Percentiles rank a stretch among this genome's conserved stretches.
phyloP scores from a whole-genome alignment of 192 early-diverging fungal species.

The Coemansia sp. region DNA sequence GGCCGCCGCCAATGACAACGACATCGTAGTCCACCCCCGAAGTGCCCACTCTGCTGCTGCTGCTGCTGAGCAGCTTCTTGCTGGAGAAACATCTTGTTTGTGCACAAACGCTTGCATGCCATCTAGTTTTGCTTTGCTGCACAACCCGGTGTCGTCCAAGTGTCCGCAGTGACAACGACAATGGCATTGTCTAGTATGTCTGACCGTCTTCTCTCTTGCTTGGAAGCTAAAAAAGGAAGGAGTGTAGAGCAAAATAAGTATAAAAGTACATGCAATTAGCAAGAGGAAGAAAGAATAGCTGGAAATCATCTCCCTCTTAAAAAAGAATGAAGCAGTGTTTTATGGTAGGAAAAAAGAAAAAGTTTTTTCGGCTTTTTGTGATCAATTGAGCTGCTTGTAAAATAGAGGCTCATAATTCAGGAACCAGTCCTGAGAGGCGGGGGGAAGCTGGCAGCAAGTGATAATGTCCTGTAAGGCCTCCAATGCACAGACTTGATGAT shows the following conservation, averaged over 20 bases:
- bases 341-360: too few species aligned
- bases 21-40: conserved; percentile 58
- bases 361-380: too few species aligned
- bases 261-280: too few species aligned
- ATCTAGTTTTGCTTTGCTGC: not conserved
- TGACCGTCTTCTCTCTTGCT: not conserved
- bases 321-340: too few species aligned
- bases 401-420: too few species aligned
- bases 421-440: too few species aligned
- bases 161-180: not conserved
- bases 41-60: not conserved
- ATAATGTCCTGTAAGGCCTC: too few species aligned
- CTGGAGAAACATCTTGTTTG: not conserved
- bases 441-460: too few species aligned
- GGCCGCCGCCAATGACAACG: conserved; percentile 80
- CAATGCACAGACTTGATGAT: too few species aligned
- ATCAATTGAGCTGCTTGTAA: too few species aligned
- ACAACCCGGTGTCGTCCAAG: not conserved
- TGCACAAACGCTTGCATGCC: not conserved
- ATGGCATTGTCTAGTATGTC: not conserved
- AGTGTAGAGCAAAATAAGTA: not conserved
- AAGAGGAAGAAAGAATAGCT: too few species aligned
- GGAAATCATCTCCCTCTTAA: too few species aligned
- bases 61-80: not conserved
- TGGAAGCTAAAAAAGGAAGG: not conserved